These are phyloP conservation scores for Blastobotrys apis DNA, from an alignment of 1,139 yeast species.

Conservation along the genomic window DNA sequence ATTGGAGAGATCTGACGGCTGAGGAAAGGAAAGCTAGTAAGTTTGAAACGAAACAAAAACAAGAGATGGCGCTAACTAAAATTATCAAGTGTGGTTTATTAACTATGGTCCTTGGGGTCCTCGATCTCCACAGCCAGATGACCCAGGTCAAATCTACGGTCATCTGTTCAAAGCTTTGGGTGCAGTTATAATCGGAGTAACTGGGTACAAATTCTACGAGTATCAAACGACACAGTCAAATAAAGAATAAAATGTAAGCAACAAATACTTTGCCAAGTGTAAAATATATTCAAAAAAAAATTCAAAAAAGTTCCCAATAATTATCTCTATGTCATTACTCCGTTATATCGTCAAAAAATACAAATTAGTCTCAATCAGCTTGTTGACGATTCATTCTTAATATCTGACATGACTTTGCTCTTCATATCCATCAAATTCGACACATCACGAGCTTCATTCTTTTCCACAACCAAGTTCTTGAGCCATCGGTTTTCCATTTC, in stretches of 20 bases:
- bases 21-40: constrained; percentile 39
- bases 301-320: too few relatives aligned
- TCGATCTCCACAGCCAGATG: constrained; percentile 25
- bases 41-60: too few relatives aligned
- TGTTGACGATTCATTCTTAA: too few relatives aligned
- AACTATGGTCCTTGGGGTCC: constrained; percentile 42
- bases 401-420: constrained; percentile 20
- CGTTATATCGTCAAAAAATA: not conserved
- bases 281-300: too few relatives aligned
- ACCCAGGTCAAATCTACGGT: constrained; percentile 30
- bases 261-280: too few relatives aligned
- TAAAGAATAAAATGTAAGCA: too few relatives aligned
- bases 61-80: too few relatives aligned
- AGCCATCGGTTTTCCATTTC: constrained; percentile 84
- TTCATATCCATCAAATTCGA: constrained; percentile 31
- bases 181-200: constrained; percentile 26
- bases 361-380: not conserved
- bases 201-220: constrained; percentile 27
- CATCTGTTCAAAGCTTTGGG: constrained; percentile 27
- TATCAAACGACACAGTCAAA: not conserved
- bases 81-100: constrained; percentile 30
- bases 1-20: constrained; percentile 37
- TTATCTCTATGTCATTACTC: not conserved
- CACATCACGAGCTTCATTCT: constrained; percentile 40
- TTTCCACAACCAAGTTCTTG: constrained; percentile 70